A percentile compares a stretch with the other conserved stretches of the same genome.
Evolutionary conservation across 2,329 filamentous ascomycete genomes (phyloP).

Genomic region (Scytalidium lignicola): DNA sequence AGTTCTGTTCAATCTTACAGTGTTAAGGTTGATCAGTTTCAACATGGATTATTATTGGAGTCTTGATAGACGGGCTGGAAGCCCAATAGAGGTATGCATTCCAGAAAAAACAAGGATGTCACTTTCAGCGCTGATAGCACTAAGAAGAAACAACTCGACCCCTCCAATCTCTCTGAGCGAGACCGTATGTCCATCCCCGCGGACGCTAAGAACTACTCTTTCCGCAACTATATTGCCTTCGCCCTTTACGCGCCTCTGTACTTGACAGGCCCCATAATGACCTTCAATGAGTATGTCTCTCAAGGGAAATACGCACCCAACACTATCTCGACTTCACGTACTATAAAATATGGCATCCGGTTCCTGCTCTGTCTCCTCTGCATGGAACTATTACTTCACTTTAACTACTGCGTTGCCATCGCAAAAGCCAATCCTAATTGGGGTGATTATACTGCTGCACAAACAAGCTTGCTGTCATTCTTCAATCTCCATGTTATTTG

Average conservation of each 20-base stretch:
- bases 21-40: slow-evolving; percentile 90
- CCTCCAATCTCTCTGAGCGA: slow-evolving; percentile 76
- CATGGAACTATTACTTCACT: slow-evolving; percentile 92
- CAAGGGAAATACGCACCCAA: slow-evolving; percentile 71
- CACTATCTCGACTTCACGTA: slow-evolving; percentile 66
- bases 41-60: slow-evolving; percentile 98
- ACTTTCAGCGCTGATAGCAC: slow-evolving; percentile 53
- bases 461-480: slow-evolving; percentile 85
- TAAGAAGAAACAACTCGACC: slow-evolving; percentile 98
- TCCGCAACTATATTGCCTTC: slow-evolving; percentile 87
- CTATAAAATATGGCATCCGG: slow-evolving; percentile 74
- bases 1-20: slow-evolving; percentile 94
- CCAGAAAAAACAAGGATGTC: background rate
- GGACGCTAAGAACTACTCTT: slow-evolving; percentile 63
- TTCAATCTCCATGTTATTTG: slow-evolving; percentile 97
- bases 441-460: slow-evolving; percentile 76
- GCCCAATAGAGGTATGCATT: slow-evolving; percentile 68
- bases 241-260: slow-evolving; percentile 89
- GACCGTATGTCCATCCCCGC: slow-evolving; percentile 80
- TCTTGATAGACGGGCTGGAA: slow-evolving; percentile 55
- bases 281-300: slow-evolving; percentile 96
- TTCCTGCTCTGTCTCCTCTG: slow-evolving; percentile 74
- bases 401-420: slow-evolving; percentile 89
- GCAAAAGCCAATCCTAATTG: slow-evolving; percentile 75
- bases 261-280: slow-evolving; percentile 86